Evolutionary conservation across 495 filamentous ascomycete species (phyloP), one percentile per base, ranked within the genome.

Genomic region (Pyronema domesticum): DNA sequence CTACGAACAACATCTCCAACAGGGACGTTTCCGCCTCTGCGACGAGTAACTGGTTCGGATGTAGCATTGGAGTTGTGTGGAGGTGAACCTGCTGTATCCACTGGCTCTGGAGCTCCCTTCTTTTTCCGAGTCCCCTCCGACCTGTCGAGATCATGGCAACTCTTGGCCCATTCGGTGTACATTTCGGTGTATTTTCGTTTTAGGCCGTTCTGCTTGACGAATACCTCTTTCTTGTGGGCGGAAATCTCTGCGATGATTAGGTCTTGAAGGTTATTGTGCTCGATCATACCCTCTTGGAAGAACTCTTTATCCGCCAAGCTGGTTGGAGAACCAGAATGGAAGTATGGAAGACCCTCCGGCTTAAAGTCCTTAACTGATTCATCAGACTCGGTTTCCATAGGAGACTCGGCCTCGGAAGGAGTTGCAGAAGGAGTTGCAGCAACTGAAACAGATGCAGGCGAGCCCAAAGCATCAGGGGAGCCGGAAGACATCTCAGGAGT

Each of bases 1-100:
- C 63, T 65, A 36, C 63, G 65, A 47, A 66, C 63, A 40, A 66
- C 59, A 53, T 66, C 63, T 11, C 61, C 59, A 5, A 54, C 51
- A 34, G 55, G 48, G 39, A 48, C 56, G 19, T 54, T 62, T 53
- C 63, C 54, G 13, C 57, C 63, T 37, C 63, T 52, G 40, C 63
- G 56, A 17, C 59, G 59, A 36, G 59, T 57, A 46, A 56, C 62
- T 17, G 53, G 17, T 54, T 62, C 62, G 0, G 56, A 30, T 6
- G 53, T 59, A 18, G 64, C 39, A 3, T 47, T 46, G 11, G 52
- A 39, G 7, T 61, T 53, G 14, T 59, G 48, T 5, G 54, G 46
- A 40, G 62, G 63, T 17, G 62, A 65, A 14, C 50, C 17, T 18
- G 56, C 63, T 13, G 19, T 23, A 37, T 65, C 63, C 6, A 54